phyloP scores from a whole-genome alignment of 1,284 basidiomycete genomes.

The Meira miltonrushii region DNA sequence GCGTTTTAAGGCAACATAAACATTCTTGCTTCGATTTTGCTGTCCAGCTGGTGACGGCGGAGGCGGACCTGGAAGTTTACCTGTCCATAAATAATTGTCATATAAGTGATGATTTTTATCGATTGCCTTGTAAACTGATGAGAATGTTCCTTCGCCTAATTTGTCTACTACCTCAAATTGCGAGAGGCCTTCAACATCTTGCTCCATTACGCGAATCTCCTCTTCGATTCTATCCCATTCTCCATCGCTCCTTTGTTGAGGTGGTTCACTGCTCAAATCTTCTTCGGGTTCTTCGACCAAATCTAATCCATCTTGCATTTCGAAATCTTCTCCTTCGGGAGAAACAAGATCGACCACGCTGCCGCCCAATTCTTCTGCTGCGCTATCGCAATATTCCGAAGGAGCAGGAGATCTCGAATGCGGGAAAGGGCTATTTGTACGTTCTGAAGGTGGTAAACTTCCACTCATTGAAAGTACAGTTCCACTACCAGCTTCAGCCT shows the following conservation, averaged over 20 bases:
- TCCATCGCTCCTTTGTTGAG: conserved; percentile 6
- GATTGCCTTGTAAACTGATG: conserved; percentile 93
- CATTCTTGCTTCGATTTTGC: conserved; percentile 30
- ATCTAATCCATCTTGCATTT: conserved; percentile 1
- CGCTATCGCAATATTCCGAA: conserved; percentile 4
- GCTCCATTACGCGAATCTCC: conserved; percentile 61
- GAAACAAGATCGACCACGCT: background rate
- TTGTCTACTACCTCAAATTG: conserved; percentile 78
- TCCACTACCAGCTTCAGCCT: too few relatives aligned
- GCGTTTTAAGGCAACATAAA: conserved; percentile 89
- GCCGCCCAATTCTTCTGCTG: conserved; percentile 2
- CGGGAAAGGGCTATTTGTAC: background rate
- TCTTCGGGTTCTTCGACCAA: background rate
- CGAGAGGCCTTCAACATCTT: conserved; percentile 65
- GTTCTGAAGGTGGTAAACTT: background rate
- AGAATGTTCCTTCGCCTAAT: conserved; percentile 93
- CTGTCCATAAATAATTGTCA: conserved; percentile 73
- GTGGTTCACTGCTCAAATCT: conserved; percentile 9
- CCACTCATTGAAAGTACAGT: too few relatives aligned
- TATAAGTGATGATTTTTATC: conserved; percentile 72
- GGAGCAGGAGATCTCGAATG: background rate
- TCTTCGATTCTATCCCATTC: conserved; percentile 34
- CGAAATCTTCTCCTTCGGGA: background rate
- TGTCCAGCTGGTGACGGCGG: background rate
- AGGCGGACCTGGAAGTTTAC: conserved; percentile 6